These are phyloP conservation scores for Acanthamoeba polyphaga DNA, from an alignment of 208 protist genomes.

Conservation along the genomic window DNA sequence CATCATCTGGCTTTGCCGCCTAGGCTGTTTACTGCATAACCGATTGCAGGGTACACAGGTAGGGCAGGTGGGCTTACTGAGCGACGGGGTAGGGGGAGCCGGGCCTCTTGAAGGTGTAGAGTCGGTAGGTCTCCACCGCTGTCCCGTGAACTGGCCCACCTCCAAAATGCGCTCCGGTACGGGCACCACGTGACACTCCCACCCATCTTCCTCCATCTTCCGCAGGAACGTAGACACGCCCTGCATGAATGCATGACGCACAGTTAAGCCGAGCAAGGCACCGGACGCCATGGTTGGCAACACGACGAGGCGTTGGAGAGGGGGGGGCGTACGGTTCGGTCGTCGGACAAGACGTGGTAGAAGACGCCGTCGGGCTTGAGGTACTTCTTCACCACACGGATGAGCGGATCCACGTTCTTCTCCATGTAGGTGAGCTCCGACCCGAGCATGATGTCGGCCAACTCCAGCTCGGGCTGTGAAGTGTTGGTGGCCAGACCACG, in stretches of 20 bases:
- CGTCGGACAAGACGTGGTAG: slow-evolving; percentile 86
- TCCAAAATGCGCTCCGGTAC: slow-evolving; percentile 4
- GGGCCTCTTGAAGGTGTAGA: slow-evolving; percentile 60
- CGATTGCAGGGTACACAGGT: not conserved
- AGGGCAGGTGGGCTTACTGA: not conserved
- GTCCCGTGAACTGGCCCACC: slow-evolving; percentile 21
- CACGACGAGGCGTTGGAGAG: not conserved
- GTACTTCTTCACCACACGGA: slow-evolving; percentile 82
- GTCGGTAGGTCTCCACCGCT: slow-evolving; percentile 51
- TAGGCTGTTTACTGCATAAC: not conserved
- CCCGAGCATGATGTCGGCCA: slow-evolving; percentile 85
- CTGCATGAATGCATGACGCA: not conserved
- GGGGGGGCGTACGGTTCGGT: slow-evolving; percentile 79
- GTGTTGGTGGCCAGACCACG: not conserved
- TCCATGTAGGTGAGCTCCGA: slow-evolving; percentile 85
- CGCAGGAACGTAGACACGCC: slow-evolving; percentile 47
- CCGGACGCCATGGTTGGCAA: no score
- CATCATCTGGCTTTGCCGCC: not conserved
- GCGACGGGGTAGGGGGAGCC: slow-evolving; percentile 6
- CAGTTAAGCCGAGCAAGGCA: not conserved
- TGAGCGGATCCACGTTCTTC: slow-evolving; percentile 81
- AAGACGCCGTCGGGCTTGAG: slow-evolving; percentile 84
- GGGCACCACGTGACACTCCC: slow-evolving; percentile 44
- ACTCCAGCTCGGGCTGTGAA: slow-evolving; percentile 11
- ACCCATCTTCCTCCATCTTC: slow-evolving; percentile 54